Percentiles rank a stretch among this genome's conserved stretches.
Conservation (phyloP, 192 early-diverging fungal genomes). For the Backusella tarrabulga region DNA sequence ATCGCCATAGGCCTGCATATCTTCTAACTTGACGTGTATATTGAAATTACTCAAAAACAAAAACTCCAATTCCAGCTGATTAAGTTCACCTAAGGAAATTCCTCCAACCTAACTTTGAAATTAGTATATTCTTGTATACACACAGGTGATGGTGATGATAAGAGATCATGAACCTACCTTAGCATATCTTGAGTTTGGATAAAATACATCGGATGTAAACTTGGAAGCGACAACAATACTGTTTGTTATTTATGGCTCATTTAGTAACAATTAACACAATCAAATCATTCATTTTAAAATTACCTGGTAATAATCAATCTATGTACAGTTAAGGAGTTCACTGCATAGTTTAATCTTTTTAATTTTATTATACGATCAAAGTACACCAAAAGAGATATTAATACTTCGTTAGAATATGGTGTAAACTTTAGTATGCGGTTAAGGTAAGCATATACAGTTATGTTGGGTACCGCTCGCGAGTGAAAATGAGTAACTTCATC, state of each 20-base stretch:
- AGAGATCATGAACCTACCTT: conserved; percentile 36
- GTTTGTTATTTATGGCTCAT: not conserved
- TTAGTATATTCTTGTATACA: not conserved
- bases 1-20: conserved; percentile 62
- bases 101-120: conserved; percentile 60
- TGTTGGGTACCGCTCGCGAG: conserved; percentile 63
- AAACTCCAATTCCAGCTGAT: conserved; percentile 75
- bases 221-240: conserved; percentile 73
- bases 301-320: conserved; percentile 56
- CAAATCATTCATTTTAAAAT: not conserved
- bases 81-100: conserved; percentile 65
- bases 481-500: conserved; percentile 65
- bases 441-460: conserved; percentile 64
- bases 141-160: not conserved
- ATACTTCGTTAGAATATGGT: conserved; percentile 63
- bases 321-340: conserved; percentile 70
- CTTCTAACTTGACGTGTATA: conserved; percentile 57
- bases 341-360: conserved; percentile 52
- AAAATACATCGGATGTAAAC: conserved; percentile 74
- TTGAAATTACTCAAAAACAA: conserved; percentile 71
- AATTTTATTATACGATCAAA: conserved; percentile 61
- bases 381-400: conserved; percentile 71
- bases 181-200: conserved; percentile 72
- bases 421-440: conserved; percentile 67
- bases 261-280: conserved; percentile 1